A percentile compares a stretch with the other conserved stretches of the same genome.
phyloP scores from a whole-genome alignment of 2,329 filamentous ascomycete genomes.

The Tolypocladium ophioglossoides region DNA sequence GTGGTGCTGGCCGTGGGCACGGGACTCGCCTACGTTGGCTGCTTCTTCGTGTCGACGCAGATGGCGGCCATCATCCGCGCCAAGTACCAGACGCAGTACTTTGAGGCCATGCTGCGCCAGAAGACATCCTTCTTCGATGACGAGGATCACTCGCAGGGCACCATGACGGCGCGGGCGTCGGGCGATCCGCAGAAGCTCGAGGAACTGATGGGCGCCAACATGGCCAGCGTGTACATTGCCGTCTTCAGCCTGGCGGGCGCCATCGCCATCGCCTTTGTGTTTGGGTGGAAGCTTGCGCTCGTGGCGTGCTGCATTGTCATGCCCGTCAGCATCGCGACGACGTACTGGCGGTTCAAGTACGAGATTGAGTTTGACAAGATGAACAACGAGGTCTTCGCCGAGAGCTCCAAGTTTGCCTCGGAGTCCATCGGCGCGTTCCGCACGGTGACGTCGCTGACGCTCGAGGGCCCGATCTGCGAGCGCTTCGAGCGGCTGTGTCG shows the following conservation, averaged over 20 bases:
- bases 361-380: conserved; percentile 60
- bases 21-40: conserved; percentile 40
- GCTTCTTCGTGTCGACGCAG: conserved; percentile 27
- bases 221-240: conserved; percentile 52
- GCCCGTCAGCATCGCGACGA: conserved; percentile 35
- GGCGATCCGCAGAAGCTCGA: conserved; percentile 49
- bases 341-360: conserved; percentile 42
- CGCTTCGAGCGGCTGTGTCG: conserved; percentile 51
- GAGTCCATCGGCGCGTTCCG: conserved; percentile 66
- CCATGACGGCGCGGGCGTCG: conserved; percentile 45
- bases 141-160: conserved; percentile 48
- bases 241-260: conserved; percentile 56
- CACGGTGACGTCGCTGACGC: conserved; percentile 59
- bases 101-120: conserved; percentile 48
- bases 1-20: conserved; percentile 43
- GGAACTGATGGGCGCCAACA: conserved; percentile 52
- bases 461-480: conserved; percentile 54
- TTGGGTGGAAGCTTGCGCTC: conserved; percentile 67
- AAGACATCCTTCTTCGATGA: conserved; percentile 50
- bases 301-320: conserved; percentile 53
- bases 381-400: conserved; percentile 56
- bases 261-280: conserved; percentile 56
- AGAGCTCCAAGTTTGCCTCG: conserved; percentile 64
- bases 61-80: conserved; percentile 39
- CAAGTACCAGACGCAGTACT: conserved; percentile 49